Evolutionary conservation across 1,284 basidiomycete species (phyloP), one percentile per base, ranked within the genome.

Genomic region (Cutaneotrichosporon spelunceum): DNA sequence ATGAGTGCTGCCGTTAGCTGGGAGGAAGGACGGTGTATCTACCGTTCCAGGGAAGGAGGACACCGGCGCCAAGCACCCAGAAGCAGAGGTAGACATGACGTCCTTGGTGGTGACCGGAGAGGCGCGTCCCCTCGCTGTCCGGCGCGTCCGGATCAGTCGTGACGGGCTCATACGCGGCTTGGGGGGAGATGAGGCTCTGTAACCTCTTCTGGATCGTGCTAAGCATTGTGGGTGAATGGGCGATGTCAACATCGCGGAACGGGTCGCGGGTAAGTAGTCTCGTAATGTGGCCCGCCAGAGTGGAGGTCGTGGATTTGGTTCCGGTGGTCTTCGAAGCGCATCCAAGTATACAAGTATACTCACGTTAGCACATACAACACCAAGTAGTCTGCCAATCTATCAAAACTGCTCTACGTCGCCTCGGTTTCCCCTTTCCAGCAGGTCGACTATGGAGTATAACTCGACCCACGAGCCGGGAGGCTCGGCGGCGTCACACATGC

Each of bases 11-110:
- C 2, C 1, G 45, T 57, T 30, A 64, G 63, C 47, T 36, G 4
- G 13, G 9, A 26, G 2, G 33, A 0, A 14, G 29, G 70, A 24
- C 21, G 4, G 3, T 11, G 26, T 26, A 30, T 14, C 78, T 61
- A 77, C 78, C 77, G 62, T 77, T 79, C 78, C 78, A 79, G 6
- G 68, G 66, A 27, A 79, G 65, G 27, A 79, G 64, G 45, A 77
- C 70, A 16, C 75, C 78, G 3, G 77, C 78, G 16, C 78, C 78
- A 10, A 79, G 62, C 3, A 69, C 66, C 76, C 77, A 79, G 62
- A 79, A 79, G 57, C 67, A 67, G 24, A 70, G 60, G 58, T 76
- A 75, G 4, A 75, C 71, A 45, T 65, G 63, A 8, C 55, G 21
- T 6, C 55, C 45, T 19, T 14, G 19, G 26, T 27, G 48, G 26